Base-by-base conservation (phyloP, 148 eudicot species). In the Dysphania ambrosioides region DNA sequence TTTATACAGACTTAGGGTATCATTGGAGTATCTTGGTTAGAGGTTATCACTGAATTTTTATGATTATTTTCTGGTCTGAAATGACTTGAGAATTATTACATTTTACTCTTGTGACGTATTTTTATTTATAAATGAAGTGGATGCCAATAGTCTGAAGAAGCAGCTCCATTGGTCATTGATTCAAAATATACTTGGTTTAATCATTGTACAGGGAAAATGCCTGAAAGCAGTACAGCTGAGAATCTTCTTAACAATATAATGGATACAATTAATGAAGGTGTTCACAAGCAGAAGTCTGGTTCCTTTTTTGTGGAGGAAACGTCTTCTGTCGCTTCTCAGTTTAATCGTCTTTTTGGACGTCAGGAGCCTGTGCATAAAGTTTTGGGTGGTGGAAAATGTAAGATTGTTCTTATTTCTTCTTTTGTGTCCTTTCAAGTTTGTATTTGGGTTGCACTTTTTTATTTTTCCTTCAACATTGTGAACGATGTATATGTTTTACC, bases 381-480 rank as follows among this genome's bases (percentile, higher is more conserved):
- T 69, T 77, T 95, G 75, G 98, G 98, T 27, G 98, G 97, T 72
- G 98, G 98, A 70, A 88, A 88, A 83, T 82, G 96, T 95, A 80
- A 68, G 86, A 31, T 72, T 42, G 30, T 57, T 71, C 18, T 15
- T 63, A 2, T 49, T 51, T 26, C 0, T 8, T 11, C 34, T 41
- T 64, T 71, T n/a, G n/a, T 59, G 56, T 57, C 38, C 24, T 70
- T 69, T 57, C 29, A 3, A 21, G 29, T 31, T 27, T 74, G 34
- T 47, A 31, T 9, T 55, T 31, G 44, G 42, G 62, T 4, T 36
- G 6, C 58, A 26, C 31, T 44, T 51, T 21, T 1, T 21, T 11
- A 31, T 6, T 56, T 26, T 38, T 19, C 59, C 53, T 79, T 26
- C 30, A 58, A 38, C 1, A 6, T 19, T 21, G 16, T 40, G 70